Percentiles rank a stretch among this genome's conserved stretches.
These are phyloP conservation scores for Hymenoscyphus salicellus DNA, from an alignment of 2,329 filamentous ascomycete species.

Conservation along the genomic window DNA sequence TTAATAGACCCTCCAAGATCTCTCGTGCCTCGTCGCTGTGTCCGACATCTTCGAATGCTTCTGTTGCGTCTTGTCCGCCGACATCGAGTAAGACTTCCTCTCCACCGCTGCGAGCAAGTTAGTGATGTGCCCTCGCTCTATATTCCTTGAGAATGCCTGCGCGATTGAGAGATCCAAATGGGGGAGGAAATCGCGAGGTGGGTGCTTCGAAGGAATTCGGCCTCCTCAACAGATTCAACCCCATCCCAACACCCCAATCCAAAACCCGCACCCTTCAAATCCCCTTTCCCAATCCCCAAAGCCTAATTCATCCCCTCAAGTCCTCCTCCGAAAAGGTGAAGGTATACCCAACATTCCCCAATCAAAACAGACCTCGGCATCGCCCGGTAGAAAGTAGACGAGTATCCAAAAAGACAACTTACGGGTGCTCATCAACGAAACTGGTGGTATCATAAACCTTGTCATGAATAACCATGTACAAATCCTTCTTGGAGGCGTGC, in stretches of 20 bases:
- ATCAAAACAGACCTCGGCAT: background rate
- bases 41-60: constrained; percentile 98
- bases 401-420: constrained; percentile 40
- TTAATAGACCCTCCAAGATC: constrained; percentile 73
- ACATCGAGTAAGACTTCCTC: constrained; percentile 98
- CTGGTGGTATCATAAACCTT: constrained; percentile 88
- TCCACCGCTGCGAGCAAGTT: constrained; percentile 66
- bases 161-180: background rate
- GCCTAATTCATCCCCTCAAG: background rate
- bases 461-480: constrained; percentile 89
- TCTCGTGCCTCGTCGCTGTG: constrained; percentile 98
- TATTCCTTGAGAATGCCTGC: background rate
- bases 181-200: background rate
- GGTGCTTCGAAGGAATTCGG: background rate
- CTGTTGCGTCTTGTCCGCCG: constrained; percentile 90
- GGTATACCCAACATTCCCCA: background rate
- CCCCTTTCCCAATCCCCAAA: background rate
- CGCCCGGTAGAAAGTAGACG: background rate
- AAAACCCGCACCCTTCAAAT: background rate
- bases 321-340: background rate
- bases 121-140: constrained; percentile 8
- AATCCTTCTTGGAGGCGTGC: constrained; percentile 91
- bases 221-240: background rate
- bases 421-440: constrained; percentile 97
- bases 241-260: background rate